Evolutionary conservation across 176 grass and related monocot genomes (phyloP), one percentile per base, ranked within the genome.

Genomic region (Elymus sibiricus): DNA sequence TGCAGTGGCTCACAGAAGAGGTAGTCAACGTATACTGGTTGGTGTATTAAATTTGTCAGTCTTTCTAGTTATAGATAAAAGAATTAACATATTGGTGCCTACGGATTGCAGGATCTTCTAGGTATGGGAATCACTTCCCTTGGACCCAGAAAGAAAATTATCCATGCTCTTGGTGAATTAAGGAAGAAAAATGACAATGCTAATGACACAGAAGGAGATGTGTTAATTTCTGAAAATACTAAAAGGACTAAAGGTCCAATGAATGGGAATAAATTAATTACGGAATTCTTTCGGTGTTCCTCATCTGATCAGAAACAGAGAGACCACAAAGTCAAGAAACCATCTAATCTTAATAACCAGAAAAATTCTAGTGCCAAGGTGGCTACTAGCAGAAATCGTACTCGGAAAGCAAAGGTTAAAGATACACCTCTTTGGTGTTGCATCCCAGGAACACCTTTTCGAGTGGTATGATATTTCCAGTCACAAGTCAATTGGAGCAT

Each of bases 1-100:
- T 98, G 70, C 91, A 95, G 69, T 95, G 89, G 87, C 86, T 98
- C 68, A 94, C 93, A 47, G 96, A 98, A 91, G 96, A 95, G 96
- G 96, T 53, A 53, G 49, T 19, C 49, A 53, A 17, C 16, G 16
- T 53, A 53, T 53, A 53, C 6, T 53, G 49, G 49, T 53, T 19
- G 49, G 16, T 17, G 16, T 34, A 19, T 47, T 10, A 14, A 70
- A 71, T 42, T 70, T 21, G 22, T 13, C 65, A 21, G 15, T 32
- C 11, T n/a, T n/a, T 76, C 15, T 47, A 11, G 37, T 82, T 82
- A 62, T 76, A 34, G 42, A 28, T 55, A 3, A 49, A 53, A 75
- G 29, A 87, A 35, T 65, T 87, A 86, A 92, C 14, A 43, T 79
- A 64, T 76, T 94, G 39, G 27, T 70, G 64, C 49, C 29, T 37